Conservation (phyloP, 2,329 filamentous ascomycete species). For the Curvularia lunata region DNA sequence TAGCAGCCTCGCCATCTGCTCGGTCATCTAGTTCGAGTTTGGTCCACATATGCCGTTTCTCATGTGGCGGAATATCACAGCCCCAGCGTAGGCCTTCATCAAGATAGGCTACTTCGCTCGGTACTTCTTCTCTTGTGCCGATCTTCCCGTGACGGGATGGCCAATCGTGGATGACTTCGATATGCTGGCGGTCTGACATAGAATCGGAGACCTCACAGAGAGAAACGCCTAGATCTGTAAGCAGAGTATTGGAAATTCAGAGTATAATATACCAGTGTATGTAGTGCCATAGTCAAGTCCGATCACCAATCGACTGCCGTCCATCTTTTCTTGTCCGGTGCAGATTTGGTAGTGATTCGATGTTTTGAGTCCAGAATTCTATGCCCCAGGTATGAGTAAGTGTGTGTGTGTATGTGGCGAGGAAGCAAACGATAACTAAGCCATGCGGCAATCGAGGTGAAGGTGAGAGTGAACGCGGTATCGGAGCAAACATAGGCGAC, state of each 20-base stretch:
- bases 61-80: slow-evolving; percentile 19
- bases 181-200: slow-evolving; percentile 9
- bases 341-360: neutral
- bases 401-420: no score
- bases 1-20: slow-evolving; percentile 23
- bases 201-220: slow-evolving; percentile 38
- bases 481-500: no score
- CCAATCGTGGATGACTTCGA: slow-evolving; percentile 39
- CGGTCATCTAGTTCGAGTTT: slow-evolving; percentile 36
- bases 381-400: no score
- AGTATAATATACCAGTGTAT: slow-evolving; percentile 23
- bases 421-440: neutral
- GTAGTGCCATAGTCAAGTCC: slow-evolving; percentile 37
- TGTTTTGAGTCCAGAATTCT: neutral
- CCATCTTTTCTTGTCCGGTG: neutral
- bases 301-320: slow-evolving; percentile 8
- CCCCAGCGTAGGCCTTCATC: slow-evolving; percentile 9
- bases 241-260: no score
- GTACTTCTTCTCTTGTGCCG: slow-evolving; percentile 41
- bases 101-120: slow-evolving; percentile 31
- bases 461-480: neutral
- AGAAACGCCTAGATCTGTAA: slow-evolving; percentile 30
- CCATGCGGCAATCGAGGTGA: no score
- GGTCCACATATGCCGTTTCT: slow-evolving; percentile 41
- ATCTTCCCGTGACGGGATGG: slow-evolving; percentile 29